A percentile compares a stretch with the other conserved stretches of the same genome.
phyloP scores from a whole-genome alignment of 148 eudicot species.

The Camellia granthamiana region DNA sequence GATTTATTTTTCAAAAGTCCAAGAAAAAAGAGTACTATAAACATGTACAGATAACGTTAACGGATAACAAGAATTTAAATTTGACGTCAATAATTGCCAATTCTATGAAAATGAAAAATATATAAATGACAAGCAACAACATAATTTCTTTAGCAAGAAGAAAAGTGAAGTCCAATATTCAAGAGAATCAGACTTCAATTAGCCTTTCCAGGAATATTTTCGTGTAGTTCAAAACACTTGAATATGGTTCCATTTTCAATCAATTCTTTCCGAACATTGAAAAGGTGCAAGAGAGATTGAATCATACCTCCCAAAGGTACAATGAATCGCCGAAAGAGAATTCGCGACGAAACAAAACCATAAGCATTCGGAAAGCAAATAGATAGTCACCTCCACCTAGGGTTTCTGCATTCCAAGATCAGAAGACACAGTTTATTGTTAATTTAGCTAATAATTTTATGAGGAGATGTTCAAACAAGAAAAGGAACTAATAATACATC shows the following conservation, averaged over 20 bases:
- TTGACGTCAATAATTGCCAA: not conserved
- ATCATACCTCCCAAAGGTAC: constrained; percentile 91
- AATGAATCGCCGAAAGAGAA: constrained; percentile 87
- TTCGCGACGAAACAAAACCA: constrained; percentile 97
- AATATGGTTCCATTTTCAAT: not conserved
- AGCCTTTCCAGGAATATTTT: not conserved
- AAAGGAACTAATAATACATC: not conserved
- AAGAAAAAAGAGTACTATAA: too few relatives aligned
- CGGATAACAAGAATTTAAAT: not conserved
- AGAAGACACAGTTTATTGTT: not conserved
- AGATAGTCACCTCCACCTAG: constrained; percentile 90
- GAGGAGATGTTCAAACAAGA: not conserved
- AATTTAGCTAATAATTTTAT: not conserved
- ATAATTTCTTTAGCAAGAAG: not conserved
- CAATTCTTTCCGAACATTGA: not conserved
- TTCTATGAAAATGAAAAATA: not conserved
- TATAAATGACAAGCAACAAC: not conserved
- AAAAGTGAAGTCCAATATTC: not conserved
- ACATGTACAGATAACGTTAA: not conserved
- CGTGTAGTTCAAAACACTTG: not conserved
- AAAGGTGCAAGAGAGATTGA: not conserved
- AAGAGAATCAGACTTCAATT: not conserved
- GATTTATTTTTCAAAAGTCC: not conserved
- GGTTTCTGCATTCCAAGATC: constrained; percentile 45
- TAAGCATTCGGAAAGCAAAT: constrained; percentile 92